Conservation (phyloP, 768 basidiomycete genomes). For the Tulasnella sp. region DNA sequence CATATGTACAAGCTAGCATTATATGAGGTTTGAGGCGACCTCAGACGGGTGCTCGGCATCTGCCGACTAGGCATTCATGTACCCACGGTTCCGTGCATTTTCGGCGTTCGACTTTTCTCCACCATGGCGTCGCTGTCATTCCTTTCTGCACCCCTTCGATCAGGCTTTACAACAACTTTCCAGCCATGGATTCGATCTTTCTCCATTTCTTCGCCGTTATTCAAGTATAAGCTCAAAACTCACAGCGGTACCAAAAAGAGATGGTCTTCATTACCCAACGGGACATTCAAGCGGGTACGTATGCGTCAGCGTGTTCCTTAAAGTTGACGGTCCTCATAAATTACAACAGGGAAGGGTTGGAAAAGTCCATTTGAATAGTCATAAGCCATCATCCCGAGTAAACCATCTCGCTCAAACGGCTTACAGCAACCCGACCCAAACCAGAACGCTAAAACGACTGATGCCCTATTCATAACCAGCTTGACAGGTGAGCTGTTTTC, state of each 20-base stretch:
- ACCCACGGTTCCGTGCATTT: no score
- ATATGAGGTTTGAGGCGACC: no score
- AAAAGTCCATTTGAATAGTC: slow-evolving; percentile 16
- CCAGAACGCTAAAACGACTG: slow-evolving; percentile 14
- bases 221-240: slow-evolving; percentile 14
- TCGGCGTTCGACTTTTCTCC: no score
- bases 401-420: slow-evolving; percentile 17
- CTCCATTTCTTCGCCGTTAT: not conserved
- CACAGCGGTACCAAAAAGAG: slow-evolving; percentile 18
- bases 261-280: slow-evolving; percentile 16
- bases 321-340: not conserved
- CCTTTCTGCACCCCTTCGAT: no score
- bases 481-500: no score
- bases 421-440: slow-evolving; percentile 15
- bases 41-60: no score
- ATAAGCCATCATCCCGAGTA: slow-evolving; percentile 13
- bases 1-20: no score
- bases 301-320: not conserved
- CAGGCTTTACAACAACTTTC: no score
- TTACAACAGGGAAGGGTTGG: slow-evolving; percentile 15
- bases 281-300: slow-evolving; percentile 18
- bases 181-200: not conserved
- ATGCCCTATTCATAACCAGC: slow-evolving; percentile 19
- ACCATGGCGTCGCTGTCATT: no score
- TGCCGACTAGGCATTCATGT: no score